These are phyloP conservation scores for Aspergillus arachidicola DNA, from an alignment of 2,329 filamentous ascomycete genomes.

Conservation along the genomic window DNA sequence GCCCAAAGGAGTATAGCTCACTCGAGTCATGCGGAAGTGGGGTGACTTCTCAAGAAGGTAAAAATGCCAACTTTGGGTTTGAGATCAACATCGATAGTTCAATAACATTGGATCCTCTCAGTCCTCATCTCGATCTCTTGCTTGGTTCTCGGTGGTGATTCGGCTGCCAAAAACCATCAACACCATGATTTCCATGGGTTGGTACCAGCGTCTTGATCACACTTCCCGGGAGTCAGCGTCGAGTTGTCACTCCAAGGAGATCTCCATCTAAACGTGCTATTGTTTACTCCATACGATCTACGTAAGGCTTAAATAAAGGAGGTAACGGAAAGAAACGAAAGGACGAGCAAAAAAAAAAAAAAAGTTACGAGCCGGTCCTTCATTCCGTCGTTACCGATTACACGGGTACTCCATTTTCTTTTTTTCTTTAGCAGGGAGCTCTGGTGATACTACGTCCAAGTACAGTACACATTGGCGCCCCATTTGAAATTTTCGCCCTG, in stretches of 20 bases:
- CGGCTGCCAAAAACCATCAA: neutral
- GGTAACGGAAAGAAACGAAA: neutral
- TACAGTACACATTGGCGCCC: neutral
- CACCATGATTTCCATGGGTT: neutral
- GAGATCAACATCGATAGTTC: slow-evolving; percentile 8
- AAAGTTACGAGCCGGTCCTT: neutral
- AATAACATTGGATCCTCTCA: neutral
- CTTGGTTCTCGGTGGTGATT: neutral
- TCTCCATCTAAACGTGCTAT: neutral
- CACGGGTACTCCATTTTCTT: neutral
- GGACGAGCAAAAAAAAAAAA: too few species aligned
- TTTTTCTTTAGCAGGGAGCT: neutral
- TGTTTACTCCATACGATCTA: neutral
- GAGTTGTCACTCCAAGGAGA: neutral
- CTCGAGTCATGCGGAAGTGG: slow-evolving; percentile 12
- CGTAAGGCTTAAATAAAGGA: neutral
- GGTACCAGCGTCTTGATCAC: neutral
- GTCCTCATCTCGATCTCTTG: neutral
- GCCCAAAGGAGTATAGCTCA: neutral
- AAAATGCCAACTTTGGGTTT: neutral
- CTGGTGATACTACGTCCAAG: neutral
- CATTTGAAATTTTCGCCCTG: neutral
- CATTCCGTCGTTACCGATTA: neutral
- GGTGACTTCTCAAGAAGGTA: neutral
- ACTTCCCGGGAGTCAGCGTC: neutral